These are phyloP conservation scores for Bondarzewia mesenterica DNA, from an alignment of 1,284 basidiomycete genomes.

Conservation along the genomic window DNA sequence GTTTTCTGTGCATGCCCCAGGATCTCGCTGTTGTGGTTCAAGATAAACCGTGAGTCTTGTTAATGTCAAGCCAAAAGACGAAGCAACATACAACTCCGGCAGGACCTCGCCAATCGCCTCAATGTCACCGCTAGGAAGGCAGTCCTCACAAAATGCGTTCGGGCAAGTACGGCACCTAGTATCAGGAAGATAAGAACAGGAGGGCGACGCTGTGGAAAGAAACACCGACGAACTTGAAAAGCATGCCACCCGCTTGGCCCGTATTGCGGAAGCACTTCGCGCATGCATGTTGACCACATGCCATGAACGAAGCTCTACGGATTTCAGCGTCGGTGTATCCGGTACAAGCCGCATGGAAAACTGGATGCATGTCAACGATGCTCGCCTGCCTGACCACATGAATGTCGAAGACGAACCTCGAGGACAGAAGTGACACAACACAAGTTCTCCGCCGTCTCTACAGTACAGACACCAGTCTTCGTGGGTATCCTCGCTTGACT, in stretches of 20 bases:
- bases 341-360: neutral
- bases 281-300: neutral
- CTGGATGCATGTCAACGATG: neutral
- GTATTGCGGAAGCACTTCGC: neutral
- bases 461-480: neutral
- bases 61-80: neutral
- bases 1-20: neutral
- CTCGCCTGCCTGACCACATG: neutral
- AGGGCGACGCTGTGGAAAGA: neutral
- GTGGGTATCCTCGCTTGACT: neutral
- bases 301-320: neutral
- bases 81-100: neutral
- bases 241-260: neutral
- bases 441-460: neutral
- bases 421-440: neutral
- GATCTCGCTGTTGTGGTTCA: neutral
- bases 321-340: neutral
- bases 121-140: neutral
- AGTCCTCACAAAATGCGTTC: neutral
- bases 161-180: neutral
- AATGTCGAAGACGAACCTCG: neutral
- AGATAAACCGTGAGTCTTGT: neutral
- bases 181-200: neutral
- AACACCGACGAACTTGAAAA: neutral
- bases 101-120: neutral